Percentiles rank a stretch among this genome's conserved stretches.
Evolutionary conservation across 352 stramenopile genomes (phyloP).

Genomic region (Phytophthora pinifolia): DNA sequence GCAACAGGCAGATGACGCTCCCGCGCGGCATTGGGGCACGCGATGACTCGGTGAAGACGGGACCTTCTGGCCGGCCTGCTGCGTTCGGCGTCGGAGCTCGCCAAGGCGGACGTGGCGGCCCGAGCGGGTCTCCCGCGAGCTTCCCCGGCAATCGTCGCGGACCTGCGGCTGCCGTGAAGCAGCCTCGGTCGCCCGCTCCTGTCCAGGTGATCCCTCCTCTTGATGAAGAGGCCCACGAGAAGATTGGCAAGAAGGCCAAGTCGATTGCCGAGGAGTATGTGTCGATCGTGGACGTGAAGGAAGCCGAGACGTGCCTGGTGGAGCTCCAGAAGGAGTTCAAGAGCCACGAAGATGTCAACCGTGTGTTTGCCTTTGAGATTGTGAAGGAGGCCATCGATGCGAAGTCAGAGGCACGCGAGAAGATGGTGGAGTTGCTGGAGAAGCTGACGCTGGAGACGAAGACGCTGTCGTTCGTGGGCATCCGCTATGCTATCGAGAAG

Average conservation of each 20-base stretch:
- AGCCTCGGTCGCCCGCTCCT: conserved; percentile 34
- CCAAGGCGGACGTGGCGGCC: conserved; percentile 17
- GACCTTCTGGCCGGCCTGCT: conserved; percentile 51
- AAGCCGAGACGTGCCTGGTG: conserved; percentile 63
- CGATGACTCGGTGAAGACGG: conserved; percentile 66
- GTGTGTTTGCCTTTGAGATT: conserved; percentile 60
- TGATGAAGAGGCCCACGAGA: conserved; percentile 59
- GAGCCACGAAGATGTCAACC: conserved; percentile 52
- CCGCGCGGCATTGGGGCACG: conserved; percentile 45
- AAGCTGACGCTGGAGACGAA: conserved; percentile 68
- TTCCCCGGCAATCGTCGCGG: conserved; percentile 25
- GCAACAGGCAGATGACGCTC: conserved; percentile 46
- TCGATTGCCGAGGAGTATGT: conserved; percentile 81
- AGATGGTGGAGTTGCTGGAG: conserved; percentile 71
- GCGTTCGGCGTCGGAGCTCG: conserved; percentile 39
- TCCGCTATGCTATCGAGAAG: conserved; percentile 63
- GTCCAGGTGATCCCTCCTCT: conserved; percentile 40
- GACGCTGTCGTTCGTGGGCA: conserved; percentile 51
- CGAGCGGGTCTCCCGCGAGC: conserved; percentile 38
- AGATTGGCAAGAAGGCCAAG: conserved; percentile 78
- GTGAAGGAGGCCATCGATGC: conserved; percentile 67
- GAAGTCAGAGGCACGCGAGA: conserved; percentile 49
- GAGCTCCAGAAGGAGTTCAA: conserved; percentile 73
- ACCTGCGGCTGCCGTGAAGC: conserved; percentile 25
- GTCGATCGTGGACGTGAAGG: conserved; percentile 65